A percentile compares a stretch with the other conserved stretches of the same genome.
Evolutionary conservation across 2,329 filamentous ascomycete species (phyloP).

Genomic region (Penicillium janthinellum): DNA sequence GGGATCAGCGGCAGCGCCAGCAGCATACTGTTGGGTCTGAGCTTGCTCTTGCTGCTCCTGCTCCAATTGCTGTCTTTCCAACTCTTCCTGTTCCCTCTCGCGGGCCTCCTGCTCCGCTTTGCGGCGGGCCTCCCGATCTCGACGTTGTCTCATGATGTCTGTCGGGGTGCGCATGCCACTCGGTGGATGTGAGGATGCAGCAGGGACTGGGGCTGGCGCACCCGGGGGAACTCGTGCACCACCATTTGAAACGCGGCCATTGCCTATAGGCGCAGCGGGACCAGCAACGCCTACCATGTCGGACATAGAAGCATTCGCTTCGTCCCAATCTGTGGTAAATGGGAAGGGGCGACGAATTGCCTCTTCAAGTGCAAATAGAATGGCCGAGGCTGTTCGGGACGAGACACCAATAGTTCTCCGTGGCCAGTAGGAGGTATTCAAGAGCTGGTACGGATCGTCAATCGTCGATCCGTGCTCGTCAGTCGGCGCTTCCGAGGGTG

Average conservation of each 20-base stretch:
- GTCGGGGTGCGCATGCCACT: constrained; percentile 77
- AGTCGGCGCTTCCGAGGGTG: constrained; percentile 38
- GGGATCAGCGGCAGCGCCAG: constrained; percentile 42
- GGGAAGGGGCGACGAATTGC: constrained; percentile 77
- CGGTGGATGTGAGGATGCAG: constrained; percentile 52
- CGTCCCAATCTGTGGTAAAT: constrained; percentile 80
- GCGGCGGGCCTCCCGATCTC: constrained; percentile 72
- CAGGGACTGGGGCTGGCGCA: constrained; percentile 48
- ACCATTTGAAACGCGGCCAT: constrained; percentile 60
- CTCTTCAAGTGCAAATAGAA: constrained; percentile 90
- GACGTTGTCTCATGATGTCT: constrained; percentile 87
- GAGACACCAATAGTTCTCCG: constrained; percentile 65
- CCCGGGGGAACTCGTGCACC: constrained; percentile 54
- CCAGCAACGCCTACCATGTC: constrained; percentile 69
- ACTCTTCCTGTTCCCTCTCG: constrained; percentile 56
- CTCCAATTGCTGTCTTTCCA: constrained; percentile 51
- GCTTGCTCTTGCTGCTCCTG: constrained; percentile 33
- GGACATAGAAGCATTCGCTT: constrained; percentile 91
- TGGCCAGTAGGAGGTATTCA: constrained; percentile 56
- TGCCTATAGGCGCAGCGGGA: constrained; percentile 48
- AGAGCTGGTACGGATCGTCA: constrained; percentile 33
- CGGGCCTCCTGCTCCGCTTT: constrained; percentile 67
- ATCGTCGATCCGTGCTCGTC: constrained; percentile 37
- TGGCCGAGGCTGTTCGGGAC: constrained; percentile 80
- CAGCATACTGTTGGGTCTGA: constrained; percentile 46